Evolutionary conservation across 75 land plant species (phyloP).

Genomic region (Pinus albicaulis): DNA sequence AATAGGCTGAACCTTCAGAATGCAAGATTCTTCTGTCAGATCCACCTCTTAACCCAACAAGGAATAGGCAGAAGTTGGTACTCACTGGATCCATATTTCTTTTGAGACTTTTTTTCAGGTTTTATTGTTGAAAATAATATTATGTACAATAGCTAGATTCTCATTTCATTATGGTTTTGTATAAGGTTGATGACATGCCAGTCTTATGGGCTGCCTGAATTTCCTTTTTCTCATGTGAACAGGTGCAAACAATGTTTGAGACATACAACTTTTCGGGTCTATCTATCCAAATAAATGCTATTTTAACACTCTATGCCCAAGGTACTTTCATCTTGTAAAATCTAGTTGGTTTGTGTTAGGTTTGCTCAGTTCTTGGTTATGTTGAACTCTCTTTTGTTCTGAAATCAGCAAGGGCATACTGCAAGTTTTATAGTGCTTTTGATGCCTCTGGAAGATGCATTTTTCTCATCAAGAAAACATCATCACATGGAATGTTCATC

Average conservation of each 20-base stretch:
- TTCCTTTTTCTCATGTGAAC: conserved; percentile 12
- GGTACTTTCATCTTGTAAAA: conserved; percentile 17
- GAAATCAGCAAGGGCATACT: not conserved
- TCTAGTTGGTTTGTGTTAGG: not conserved
- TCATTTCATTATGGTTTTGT: not conserved
- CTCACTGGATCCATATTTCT: conserved; percentile 4
- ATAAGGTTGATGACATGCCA: not conserved
- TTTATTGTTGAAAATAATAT: not conserved
- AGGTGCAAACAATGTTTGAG: conserved; percentile 59
- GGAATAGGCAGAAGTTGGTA: conserved; percentile 51
- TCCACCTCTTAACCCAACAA: conserved; percentile 51
- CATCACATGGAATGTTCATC: not conserved
- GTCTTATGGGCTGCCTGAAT: conserved; percentile 5
- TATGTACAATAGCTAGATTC: not conserved
- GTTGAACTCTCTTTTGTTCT: not conserved
- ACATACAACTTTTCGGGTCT: conserved; percentile 51
- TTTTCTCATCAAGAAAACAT: not conserved
- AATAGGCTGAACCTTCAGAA: conserved; percentile 55
- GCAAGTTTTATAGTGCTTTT: not conserved
- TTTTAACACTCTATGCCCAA: conserved; percentile 56
- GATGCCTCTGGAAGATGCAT: not conserved
- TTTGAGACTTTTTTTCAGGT: not conserved
- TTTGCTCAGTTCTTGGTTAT: not conserved
- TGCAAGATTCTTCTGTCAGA: conserved; percentile 55
- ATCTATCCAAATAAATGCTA: conserved; percentile 51